phyloP scores from a whole-genome alignment of 768 basidiomycete genomes.

The Agaricus subrufescens region DNA sequence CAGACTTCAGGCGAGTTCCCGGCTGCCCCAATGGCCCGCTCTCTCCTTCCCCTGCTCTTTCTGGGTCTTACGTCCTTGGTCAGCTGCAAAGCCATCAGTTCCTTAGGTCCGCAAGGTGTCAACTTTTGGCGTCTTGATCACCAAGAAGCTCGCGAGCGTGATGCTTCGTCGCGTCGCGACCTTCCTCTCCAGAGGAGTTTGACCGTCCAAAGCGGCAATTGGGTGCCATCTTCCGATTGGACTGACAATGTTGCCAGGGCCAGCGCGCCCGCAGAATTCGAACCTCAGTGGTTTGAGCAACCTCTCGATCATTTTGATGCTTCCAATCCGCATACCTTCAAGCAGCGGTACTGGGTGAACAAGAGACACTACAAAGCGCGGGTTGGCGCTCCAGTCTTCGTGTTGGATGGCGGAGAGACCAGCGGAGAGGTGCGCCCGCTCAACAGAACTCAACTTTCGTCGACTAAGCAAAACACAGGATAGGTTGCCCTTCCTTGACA shows the following conservation, averaged over 20 bases:
- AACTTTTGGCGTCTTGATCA: conserved; percentile 57
- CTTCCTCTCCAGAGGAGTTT: conserved; percentile 13
- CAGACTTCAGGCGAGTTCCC: background rate
- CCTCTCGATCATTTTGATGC: conserved; percentile 78
- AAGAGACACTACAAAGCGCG: conserved; percentile 73
- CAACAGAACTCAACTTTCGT: background rate
- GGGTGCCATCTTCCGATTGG: background rate
- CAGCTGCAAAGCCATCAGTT: conserved; percentile 4
- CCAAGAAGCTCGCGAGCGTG: conserved; percentile 17
- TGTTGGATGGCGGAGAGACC: conserved; percentile 93
- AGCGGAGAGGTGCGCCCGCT: conserved; percentile 62
- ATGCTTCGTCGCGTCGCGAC: conserved; percentile 11
- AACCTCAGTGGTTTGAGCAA: conserved; percentile 61
- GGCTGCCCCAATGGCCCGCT: background rate
- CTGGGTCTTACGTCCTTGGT: background rate
- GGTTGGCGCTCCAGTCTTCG: conserved; percentile 75
- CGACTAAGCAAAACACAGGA: conserved; percentile 23
- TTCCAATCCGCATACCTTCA: conserved; percentile 55
- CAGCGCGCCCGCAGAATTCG: conserved; percentile 55
- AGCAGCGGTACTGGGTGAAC: conserved; percentile 92
- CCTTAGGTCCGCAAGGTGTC: conserved; percentile 51
- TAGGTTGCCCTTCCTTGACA: conserved; percentile 59
- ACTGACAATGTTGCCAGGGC: conserved; percentile 35
- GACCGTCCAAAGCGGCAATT: conserved; percentile 16
- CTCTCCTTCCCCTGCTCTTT: background rate